phyloP scores from a whole-genome alignment of 2,329 filamentous ascomycete genomes.

The Didymella lethalis region DNA sequence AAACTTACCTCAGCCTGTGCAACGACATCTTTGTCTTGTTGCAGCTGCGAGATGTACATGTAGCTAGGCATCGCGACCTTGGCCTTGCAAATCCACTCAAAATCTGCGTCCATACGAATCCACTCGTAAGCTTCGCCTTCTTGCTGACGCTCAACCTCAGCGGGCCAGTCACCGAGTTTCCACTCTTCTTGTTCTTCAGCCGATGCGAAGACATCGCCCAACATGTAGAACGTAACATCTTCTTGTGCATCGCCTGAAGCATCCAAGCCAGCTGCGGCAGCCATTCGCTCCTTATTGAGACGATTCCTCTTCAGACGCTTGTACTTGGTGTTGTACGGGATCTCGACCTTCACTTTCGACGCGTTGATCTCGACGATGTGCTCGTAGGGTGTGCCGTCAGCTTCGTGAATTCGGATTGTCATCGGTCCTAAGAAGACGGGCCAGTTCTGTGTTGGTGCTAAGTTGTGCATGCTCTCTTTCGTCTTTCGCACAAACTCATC shows the following conservation, averaged over 20 bases:
- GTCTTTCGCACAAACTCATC: conserved; percentile 83
- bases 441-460: conserved; percentile 74
- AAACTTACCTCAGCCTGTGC: conserved; percentile 67
- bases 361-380: conserved; percentile 97
- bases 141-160: conserved; percentile 89
- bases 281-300: conserved; percentile 78
- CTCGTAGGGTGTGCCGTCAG: conserved; percentile 96
- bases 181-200: conserved; percentile 84
- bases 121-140: conserved; percentile 97
- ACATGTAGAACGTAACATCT: conserved; percentile 85
- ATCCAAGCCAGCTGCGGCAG: conserved; percentile 69
- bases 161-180: conserved; percentile 87
- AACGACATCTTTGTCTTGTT: conserved; percentile 95
- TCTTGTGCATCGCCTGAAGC: conserved; percentile 70
- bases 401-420: conserved; percentile 97
- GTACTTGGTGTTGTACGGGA: conserved; percentile 99
- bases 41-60: conserved; percentile 97
- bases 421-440: conserved; percentile 93
- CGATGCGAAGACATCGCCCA: conserved; percentile 87
- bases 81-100: conserved; percentile 94
- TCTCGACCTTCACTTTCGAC: conserved; percentile 83
- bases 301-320: conserved; percentile 92
- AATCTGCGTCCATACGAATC: conserved; percentile 97
- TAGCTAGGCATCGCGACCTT: conserved; percentile 83
- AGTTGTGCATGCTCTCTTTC: conserved; percentile 76